Conservation (phyloP, 139 green algal species). For the Chlorella sp. region DNA sequence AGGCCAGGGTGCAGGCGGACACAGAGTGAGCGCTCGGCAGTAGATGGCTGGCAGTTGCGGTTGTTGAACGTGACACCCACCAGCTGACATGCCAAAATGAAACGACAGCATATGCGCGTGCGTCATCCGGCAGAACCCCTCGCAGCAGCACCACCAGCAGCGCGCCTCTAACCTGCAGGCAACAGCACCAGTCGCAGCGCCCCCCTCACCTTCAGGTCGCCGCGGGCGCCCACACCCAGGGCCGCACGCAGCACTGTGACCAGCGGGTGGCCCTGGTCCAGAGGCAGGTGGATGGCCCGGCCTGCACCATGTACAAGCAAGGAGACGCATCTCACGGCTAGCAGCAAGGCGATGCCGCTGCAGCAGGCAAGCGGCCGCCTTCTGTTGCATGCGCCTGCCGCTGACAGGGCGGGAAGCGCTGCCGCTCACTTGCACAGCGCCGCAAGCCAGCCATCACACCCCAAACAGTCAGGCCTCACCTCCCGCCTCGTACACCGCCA, state of each 20-base stretch:
- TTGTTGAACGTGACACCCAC: background rate
- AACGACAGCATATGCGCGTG: no score
- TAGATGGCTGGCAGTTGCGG: background rate
- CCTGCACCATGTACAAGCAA: background rate
- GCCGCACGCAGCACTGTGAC: conserved; percentile 49
- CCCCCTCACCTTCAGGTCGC: conserved; percentile 25
- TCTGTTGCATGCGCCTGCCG: no score
- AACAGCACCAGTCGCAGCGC: background rate
- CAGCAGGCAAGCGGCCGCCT: no score
- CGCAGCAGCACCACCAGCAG: no score
- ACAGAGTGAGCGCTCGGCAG: background rate
- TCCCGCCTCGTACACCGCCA: conserved; percentile 47
- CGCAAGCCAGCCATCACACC: no score
- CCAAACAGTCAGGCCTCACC: background rate
- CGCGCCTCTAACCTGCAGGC: no score
- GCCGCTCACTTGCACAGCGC: no score
- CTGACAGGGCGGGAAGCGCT: no score
- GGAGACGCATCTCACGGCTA: no score
- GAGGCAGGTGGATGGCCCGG: conserved; percentile 60
- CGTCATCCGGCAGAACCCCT: no score
- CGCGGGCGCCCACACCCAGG: conserved; percentile 14
- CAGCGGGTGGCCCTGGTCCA: conserved; percentile 61
- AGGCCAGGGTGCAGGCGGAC: background rate
- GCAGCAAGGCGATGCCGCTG: no score
- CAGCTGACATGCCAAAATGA: no score